Evolutionary conservation across 495 filamentous ascomycete species (phyloP).

Genomic region (Pseudevernia furfuracea): DNA sequence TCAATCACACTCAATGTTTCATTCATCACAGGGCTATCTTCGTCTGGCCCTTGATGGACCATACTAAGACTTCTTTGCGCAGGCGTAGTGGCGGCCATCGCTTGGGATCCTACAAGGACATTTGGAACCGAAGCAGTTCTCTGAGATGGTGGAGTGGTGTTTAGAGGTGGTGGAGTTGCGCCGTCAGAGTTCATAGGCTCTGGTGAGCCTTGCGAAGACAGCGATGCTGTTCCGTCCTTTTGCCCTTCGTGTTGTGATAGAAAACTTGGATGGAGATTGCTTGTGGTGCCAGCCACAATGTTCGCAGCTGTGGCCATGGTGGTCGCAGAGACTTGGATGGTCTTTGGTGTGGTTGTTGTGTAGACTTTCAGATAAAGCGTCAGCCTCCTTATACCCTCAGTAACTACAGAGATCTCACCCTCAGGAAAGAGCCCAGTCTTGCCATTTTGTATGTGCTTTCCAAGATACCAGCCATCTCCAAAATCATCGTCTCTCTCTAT

Average conservation of each 20-base stretch:
- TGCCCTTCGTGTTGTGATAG: background rate
- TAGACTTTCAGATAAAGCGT: constrained; percentile 18
- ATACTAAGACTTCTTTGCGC: constrained; percentile 42
- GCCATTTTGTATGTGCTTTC: constrained; percentile 65
- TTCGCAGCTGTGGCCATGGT: constrained; percentile 14
- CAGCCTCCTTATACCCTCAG: background rate
- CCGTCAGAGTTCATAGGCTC: constrained; percentile 14
- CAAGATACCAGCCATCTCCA: constrained; percentile 95
- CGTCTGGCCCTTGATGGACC: constrained; percentile 36
- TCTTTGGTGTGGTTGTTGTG: constrained; percentile 32
- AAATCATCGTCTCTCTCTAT: constrained; percentile 96
- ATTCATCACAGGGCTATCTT: constrained; percentile 82
- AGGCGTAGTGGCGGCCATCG: constrained; percentile 1
- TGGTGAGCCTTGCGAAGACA: constrained; percentile 4
- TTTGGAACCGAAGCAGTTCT: constrained; percentile 28
- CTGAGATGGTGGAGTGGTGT: constrained; percentile 25
- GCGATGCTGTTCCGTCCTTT: constrained; percentile 5
- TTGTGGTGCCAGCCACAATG: constrained; percentile 6
- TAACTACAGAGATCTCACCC: constrained; percentile 46
- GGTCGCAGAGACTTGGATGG: constrained; percentile 22
- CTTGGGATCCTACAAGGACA: constrained; percentile 20
- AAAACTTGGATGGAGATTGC: constrained; percentile 11
- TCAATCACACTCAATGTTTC: constrained; percentile 96
- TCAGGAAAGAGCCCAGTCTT: constrained; percentile 84
- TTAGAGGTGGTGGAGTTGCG: constrained; percentile 25